Evolutionary conservation across 2,329 filamentous ascomycete genomes (phyloP).

Genomic region (Fusarium papillatum): DNA sequence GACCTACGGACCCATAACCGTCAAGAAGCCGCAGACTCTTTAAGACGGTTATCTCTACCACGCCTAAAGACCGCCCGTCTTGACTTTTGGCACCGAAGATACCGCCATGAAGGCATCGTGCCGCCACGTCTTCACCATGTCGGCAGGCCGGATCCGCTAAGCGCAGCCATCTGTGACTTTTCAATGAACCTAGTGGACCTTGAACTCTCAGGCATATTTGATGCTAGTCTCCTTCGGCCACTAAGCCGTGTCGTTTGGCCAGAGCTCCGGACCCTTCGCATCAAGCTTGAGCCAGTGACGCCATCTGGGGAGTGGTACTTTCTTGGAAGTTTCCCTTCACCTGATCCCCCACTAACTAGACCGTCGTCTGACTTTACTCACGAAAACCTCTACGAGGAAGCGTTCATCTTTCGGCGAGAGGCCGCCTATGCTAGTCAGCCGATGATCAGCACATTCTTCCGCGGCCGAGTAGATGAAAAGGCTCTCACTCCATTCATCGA

Average conservation of each 20-base stretch:
- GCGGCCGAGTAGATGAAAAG: background rate
- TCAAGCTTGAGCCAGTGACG: constrained; percentile 3
- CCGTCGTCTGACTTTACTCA: background rate
- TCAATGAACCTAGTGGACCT: constrained; percentile 10
- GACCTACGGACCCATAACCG: background rate
- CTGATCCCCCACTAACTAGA: background rate
- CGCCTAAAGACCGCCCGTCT: background rate
- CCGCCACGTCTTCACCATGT: background rate
- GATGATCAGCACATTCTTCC: background rate
- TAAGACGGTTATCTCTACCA: constrained; percentile 2
- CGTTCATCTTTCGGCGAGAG: constrained; percentile 5
- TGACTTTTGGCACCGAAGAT: constrained; percentile 3
- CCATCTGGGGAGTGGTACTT: constrained; percentile 16
- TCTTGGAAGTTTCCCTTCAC: background rate
- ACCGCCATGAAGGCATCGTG: background rate
- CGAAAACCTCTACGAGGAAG: constrained; percentile 3
- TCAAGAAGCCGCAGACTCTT: background rate
- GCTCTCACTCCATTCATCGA: constrained; percentile 6
- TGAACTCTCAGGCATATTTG: constrained; percentile 9
- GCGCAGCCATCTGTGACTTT: constrained; percentile 5
- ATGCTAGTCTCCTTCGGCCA: background rate
- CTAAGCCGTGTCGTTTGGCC: constrained; percentile 1
- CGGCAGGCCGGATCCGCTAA: background rate
- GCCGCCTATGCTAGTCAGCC: background rate
- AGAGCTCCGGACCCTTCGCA: background rate